Conservation (phyloP, 352 stramenopile genomes). For the Phytophthora idaei region DNA sequence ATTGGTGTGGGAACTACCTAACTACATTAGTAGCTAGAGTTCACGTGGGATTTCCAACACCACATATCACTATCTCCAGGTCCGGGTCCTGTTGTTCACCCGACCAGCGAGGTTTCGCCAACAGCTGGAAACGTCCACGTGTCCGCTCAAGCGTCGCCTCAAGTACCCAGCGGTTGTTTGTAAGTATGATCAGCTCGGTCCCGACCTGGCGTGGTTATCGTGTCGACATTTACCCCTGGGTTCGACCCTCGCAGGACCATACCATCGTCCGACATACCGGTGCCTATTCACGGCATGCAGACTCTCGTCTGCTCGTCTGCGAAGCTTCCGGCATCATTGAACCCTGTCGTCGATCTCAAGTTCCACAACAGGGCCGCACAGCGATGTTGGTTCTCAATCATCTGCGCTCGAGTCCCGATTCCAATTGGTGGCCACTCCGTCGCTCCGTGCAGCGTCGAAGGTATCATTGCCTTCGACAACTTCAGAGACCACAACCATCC, state of each 20-base stretch:
- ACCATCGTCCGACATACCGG: neutral
- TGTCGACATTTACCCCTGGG: no score
- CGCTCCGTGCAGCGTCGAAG: neutral
- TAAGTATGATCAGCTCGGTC: no score
- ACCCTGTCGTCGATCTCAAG: neutral
- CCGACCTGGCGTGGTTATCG: no score
- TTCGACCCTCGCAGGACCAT: neutral
- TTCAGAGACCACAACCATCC: neutral
- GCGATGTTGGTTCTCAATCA: neutral
- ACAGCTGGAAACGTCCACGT: no score
- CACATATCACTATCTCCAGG: no score
- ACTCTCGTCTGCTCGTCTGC: neutral
- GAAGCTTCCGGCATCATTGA: neutral
- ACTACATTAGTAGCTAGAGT: no score
- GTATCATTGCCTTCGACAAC: neutral
- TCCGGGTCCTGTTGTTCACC: no score
- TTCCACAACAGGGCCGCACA: neutral
- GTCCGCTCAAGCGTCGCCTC: no score
- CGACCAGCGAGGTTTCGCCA: no score
- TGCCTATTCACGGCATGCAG: neutral
- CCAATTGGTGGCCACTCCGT: neutral
- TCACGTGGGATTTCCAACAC: no score
- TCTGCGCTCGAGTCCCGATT: neutral
- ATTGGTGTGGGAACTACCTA: no score
- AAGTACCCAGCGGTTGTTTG: no score